Conservation (phyloP, 306 rosid species). For the Gillenia trifoliata region DNA sequence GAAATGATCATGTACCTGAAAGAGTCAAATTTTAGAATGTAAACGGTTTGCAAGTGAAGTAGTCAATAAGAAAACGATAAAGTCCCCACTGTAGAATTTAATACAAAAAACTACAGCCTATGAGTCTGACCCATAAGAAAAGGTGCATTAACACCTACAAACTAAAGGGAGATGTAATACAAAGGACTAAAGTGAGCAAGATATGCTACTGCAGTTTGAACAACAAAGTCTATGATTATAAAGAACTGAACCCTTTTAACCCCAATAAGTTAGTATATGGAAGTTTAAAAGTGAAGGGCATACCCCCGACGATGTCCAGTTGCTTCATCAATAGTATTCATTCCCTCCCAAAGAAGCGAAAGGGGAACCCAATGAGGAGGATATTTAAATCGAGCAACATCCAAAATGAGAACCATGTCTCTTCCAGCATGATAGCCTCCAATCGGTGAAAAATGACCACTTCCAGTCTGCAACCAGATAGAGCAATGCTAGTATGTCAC, state of each 20-base stretch:
- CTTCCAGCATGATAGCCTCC: conserved; percentile 83
- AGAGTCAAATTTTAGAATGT: conserved; percentile 33
- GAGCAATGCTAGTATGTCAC: background rate
- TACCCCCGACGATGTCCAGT: conserved; percentile 83
- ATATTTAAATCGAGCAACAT: conserved; percentile 91
- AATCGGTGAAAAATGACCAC: conserved; percentile 88
- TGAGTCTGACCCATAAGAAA: background rate
- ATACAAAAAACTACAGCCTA: background rate
- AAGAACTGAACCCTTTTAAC: background rate
- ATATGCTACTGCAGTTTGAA: background rate
- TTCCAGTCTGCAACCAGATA: conserved; percentile 67
- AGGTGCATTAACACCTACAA: conserved; percentile 2
- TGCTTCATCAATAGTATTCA: conserved; percentile 61
- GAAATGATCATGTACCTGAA: conserved; percentile 88
- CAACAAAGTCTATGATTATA: background rate
- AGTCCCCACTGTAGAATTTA: too few species aligned
- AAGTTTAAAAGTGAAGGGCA: conserved; percentile 2
- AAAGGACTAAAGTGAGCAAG: background rate
- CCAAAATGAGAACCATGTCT: conserved; percentile 88
- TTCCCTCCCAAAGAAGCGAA: conserved; percentile 73
- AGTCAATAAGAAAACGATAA: background rate
- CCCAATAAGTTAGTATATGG: background rate
- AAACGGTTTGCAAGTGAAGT: conserved; percentile 20
- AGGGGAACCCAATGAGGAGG: conserved; percentile 99
- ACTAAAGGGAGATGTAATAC: background rate